Percentiles rank a stretch among this genome's conserved stretches.
Evolutionary conservation across 257 asterid species (phyloP).

Genomic region (Solanum neorickii): DNA sequence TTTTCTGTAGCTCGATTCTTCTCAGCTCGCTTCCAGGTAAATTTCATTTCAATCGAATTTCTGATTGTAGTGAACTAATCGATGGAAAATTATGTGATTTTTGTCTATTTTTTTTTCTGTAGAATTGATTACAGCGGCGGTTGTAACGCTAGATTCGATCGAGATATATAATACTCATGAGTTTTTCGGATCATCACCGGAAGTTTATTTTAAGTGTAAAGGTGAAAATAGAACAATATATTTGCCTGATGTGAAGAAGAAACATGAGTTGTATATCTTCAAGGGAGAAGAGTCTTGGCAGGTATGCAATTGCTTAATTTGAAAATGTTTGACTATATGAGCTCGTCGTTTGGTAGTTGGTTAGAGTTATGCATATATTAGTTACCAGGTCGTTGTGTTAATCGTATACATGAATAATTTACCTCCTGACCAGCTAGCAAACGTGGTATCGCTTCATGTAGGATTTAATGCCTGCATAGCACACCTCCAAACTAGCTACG

Average conservation of each 20-base stretch:
- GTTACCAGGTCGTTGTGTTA: background rate
- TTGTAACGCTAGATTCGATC: background rate
- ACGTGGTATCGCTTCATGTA: background rate
- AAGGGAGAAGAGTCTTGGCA: constrained; percentile 25
- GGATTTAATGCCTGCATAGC: background rate
- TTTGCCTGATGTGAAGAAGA: constrained; percentile 18
- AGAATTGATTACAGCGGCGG: background rate
- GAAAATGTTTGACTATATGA: background rate
- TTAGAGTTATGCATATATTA: background rate
- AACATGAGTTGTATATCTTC: background rate
- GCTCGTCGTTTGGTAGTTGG: background rate
- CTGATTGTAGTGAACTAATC: background rate
- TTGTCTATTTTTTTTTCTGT: background rate
- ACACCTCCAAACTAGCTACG: background rate
- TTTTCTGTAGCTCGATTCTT: background rate
- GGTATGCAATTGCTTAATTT: background rate
- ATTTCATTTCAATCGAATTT: background rate
- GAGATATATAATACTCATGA: constrained; percentile 11
- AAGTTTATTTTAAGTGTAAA: constrained; percentile 14
- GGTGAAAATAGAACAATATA: constrained; percentile 9
- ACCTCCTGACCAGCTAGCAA: background rate
- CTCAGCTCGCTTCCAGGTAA: background rate
- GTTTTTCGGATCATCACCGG: background rate
- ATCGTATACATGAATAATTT: background rate
- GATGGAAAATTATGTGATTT: background rate